Evolutionary conservation across 306 rosid species (phyloP).

Genomic region (Ceratonia siliqua): DNA sequence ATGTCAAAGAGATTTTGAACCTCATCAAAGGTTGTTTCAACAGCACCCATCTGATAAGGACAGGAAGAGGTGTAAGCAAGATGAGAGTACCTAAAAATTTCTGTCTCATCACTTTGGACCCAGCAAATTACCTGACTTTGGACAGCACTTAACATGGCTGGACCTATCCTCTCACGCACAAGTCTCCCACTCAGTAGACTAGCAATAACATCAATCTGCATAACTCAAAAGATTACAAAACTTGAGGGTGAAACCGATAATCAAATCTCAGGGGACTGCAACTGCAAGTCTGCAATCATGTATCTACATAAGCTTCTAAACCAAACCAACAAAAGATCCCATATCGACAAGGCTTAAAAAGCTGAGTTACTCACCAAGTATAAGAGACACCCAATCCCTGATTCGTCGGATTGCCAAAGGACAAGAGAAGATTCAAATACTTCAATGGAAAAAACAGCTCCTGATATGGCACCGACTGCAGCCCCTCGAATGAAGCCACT

Average conservation of each 20-base stretch:
- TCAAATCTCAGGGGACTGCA: slow-evolving; percentile 10
- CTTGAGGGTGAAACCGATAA: neutral
- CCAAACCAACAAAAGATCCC: slow-evolving; percentile 18
- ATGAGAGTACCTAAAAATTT: slow-evolving; percentile 23
- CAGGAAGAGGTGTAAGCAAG: slow-evolving; percentile 34
- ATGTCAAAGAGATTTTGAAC: slow-evolving; percentile 86
- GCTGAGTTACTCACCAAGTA: slow-evolving; percentile 71
- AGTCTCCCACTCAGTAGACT: slow-evolving; percentile 95
- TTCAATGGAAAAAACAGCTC: slow-evolving; percentile 99
- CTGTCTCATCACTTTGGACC: slow-evolving; percentile 8
- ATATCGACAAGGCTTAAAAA: slow-evolving; percentile 1
- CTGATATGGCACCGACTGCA: slow-evolving; percentile 97
- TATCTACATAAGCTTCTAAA: slow-evolving; percentile 3
- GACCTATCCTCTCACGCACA: slow-evolving; percentile 97
- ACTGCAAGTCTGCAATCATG: neutral
- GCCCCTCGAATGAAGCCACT: slow-evolving; percentile 99
- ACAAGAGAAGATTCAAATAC: slow-evolving; percentile 95
- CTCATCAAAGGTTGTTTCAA: slow-evolving; percentile 83
- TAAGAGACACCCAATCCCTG: slow-evolving; percentile 91
- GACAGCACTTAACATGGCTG: slow-evolving; percentile 98
- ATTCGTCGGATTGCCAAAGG: slow-evolving; percentile 99
- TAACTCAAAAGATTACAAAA: slow-evolving; percentile 19
- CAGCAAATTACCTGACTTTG: slow-evolving; percentile 88
- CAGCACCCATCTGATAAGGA: slow-evolving; percentile 82
- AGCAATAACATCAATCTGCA: slow-evolving; percentile 95